Conservation (phyloP, 495 filamentous ascomycete species). For the Penicillium subrubescens region DNA sequence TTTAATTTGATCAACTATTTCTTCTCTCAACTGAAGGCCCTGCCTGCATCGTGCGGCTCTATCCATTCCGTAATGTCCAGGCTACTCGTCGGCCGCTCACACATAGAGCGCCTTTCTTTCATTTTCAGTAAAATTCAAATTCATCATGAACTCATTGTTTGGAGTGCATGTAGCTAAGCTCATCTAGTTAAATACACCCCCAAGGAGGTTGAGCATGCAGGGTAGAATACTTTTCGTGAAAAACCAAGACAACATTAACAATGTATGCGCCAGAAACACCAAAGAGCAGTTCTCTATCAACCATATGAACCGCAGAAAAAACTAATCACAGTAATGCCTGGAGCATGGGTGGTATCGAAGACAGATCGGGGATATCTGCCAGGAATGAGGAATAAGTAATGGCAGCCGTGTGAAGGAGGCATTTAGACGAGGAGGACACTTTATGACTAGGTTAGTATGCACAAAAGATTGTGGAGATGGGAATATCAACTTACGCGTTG, state of each 20-base stretch:
- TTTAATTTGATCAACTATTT: conserved; percentile 11
- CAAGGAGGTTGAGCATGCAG: conserved; percentile 22
- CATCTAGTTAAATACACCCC: conserved; percentile 23
- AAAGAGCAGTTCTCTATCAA: conserved; percentile 25
- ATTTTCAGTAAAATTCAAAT: not conserved
- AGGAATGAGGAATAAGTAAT: conserved; percentile 15
- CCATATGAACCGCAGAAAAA: conserved; percentile 24
- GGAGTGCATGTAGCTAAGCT: conserved; percentile 24
- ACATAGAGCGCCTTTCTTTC: not conserved
- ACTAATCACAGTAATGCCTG: conserved; percentile 24
- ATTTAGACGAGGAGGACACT: conserved; percentile 33
- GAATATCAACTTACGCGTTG: conserved; percentile 17
- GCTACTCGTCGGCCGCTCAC: too few species aligned
- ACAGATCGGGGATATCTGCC: conserved; percentile 23
- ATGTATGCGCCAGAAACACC: conserved; percentile 34
- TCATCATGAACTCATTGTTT: conserved; percentile 17
- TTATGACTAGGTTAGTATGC: not conserved
- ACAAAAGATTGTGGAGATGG: not conserved
- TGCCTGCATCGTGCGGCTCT: too few species aligned
- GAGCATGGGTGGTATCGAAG: conserved; percentile 31
- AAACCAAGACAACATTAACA: conserved; percentile 20
- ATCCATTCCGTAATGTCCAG: not conserved
- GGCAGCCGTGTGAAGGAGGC: not conserved
- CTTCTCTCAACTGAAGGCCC: not conserved
- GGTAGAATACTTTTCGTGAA: conserved; percentile 33